Evolutionary conservation across 23 red algal species (phyloP).

Genomic region (Chondrus crispus): DNA sequence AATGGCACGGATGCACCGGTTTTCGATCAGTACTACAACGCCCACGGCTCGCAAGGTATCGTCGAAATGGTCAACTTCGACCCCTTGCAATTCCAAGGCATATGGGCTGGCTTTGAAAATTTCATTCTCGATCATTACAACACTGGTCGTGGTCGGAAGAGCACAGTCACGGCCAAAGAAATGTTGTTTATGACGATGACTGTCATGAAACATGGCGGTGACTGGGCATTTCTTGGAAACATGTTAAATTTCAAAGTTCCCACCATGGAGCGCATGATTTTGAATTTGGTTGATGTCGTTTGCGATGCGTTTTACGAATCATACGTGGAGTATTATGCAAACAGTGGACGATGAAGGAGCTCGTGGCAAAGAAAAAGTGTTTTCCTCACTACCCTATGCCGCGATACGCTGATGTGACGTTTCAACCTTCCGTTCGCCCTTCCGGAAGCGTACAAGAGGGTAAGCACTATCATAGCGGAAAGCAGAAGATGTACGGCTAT

Average conservation of each 20-base stretch:
- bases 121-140: not conserved
- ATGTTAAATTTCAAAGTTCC: not conserved
- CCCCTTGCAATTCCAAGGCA: not conserved
- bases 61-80: not conserved
- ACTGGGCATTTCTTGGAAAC: not conserved
- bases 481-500: constrained; percentile 35
- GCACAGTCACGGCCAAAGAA: not conserved
- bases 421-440: constrained; percentile 11
- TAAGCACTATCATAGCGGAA: not conserved
- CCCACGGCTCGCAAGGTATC: not conserved
- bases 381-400: not conserved
- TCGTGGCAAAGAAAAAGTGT: not conserved
- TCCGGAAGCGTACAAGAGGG: not conserved
- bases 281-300: not conserved
- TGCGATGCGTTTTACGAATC: not conserved
- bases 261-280: not conserved
- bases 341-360: not conserved
- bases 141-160: not conserved
- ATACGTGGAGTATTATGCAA: not conserved
- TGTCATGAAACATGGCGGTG: not conserved
- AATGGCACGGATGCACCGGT: not conserved
- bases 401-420: constrained; percentile 3
- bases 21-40: not conserved
- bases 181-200: not conserved
- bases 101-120: not conserved